Base-by-base conservation (phyloP, 805 yeast species). In the Kazachstania psychrophila region DNA sequence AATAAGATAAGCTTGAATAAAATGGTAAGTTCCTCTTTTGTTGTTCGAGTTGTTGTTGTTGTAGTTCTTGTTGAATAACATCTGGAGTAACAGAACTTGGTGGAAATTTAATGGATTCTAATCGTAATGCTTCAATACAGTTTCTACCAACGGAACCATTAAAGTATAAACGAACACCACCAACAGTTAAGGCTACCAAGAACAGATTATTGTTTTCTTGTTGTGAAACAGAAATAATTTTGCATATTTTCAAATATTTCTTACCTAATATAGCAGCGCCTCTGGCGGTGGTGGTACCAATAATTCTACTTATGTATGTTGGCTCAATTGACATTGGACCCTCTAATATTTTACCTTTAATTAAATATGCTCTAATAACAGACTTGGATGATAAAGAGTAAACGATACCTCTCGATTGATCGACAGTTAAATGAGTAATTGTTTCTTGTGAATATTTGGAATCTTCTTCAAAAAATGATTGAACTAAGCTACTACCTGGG, bases 371-470 rank as follows among this genome's bases (percentile, higher is more conserved):
- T 48, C 94, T 72, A 15, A 92, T 75, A n/a, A 76, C 71, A 0
- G 96, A 86, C 40, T 72, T 75, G 16, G 86, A 79, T 0, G 96
- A 82, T 33, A 92, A 69, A 0, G 96, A 74, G 58, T 92, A 92
- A 13, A 92, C 55, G 16, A 84, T 68, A 22, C 75, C 76, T 54
- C 96, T 73, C 2, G 84, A 73, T 42, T 81, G 76, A 57, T 92
- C 98, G 28, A 87, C 65, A 32, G 69, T 75, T 31, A 87, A 51
- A 48, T 81, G 83, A 2, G 64, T 51, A n/a, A 85, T 64, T 0
- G 69, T 59, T 50, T 84, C 95, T 3, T 75, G 73, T 5, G 52
- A 38, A 34, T 52, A 52, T 19, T 47, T 46, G 4, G 63, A 48
- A 28, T 56, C 52, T 24, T 53, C 61, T 37, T 52, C 58, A 33